Base-by-base conservation (phyloP, 805 yeast genomes). In the Cyberlindnera suaveolens region DNA sequence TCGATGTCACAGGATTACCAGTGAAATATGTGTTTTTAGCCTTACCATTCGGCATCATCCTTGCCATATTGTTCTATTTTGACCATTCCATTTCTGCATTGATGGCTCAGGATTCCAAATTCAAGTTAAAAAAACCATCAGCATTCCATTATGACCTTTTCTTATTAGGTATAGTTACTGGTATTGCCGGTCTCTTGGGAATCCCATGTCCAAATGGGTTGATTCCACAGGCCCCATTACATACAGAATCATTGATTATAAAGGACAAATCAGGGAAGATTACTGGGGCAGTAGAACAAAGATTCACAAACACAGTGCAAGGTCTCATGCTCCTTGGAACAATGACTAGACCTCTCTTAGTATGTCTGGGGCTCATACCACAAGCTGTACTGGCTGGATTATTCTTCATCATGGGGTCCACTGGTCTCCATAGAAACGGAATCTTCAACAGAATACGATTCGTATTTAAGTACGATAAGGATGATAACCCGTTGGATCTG, bases 141-240 rank as follows among this genome's bases (percentile, higher is more conserved):
- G 71, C 91, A 0, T 93, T 93, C 63, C 98, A 93, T 64, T 93
- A 88, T 80, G 99, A 91, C 63, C 85, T 90, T 56, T 74, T 84
- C 34, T 64, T 93, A 19, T 67, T 91, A 31, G 98, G 98, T 0
- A 58, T 87, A 7, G 83, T 90, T 5, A 93, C 98, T 0, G 95
- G 96, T 0, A 62, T 91, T 1, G 72, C 96, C 3, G 98, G 98
- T 0, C 63, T 91, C 1, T 57, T 91, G 10, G 99, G 98, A 0
- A 72, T 93, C 2, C 99, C 98, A 0, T 89, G 97, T 3, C 98
- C 98, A 0, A 93, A 93, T 63, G 99, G 99, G 0, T 69, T 91
- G 29, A 91, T 91, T 36, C 99, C 99, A 1, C 99, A 91, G 62
- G 98, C 99, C 0, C 98, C 98, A 3, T 60, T 93, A 31, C 99